phyloP scores from a whole-genome alignment of 1,284 basidiomycete genomes.

The Melampsora americana region DNA sequence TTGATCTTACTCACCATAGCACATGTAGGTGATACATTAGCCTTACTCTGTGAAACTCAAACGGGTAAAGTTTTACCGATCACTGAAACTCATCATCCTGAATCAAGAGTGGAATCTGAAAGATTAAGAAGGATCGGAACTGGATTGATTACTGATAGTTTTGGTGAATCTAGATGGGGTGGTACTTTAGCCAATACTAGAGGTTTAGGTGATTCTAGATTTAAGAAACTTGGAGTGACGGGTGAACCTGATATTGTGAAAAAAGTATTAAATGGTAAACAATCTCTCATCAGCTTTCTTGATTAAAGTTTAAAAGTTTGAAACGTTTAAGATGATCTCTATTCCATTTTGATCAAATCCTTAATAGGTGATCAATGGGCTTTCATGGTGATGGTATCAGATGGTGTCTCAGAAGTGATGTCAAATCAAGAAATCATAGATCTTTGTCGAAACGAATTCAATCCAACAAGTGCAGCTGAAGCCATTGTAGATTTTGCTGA shows the following conservation, averaged over 20 bases:
- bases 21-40: constrained; percentile 82
- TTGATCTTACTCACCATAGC: constrained; percentile 65
- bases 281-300: no score
- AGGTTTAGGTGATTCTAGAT: constrained; percentile 86
- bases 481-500: constrained; percentile 82
- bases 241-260: constrained; percentile 88
- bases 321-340: no score
- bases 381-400: constrained; percentile 56
- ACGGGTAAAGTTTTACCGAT: constrained; percentile 71
- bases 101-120: constrained; percentile 76
- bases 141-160: constrained; percentile 85
- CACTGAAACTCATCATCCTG: constrained; percentile 89
- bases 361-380: constrained; percentile 46
- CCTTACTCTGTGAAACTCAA: constrained; percentile 72
- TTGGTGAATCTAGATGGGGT: constrained; percentile 89
- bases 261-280: constrained; percentile 69
- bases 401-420: constrained; percentile 83
- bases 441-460: constrained; percentile 69
- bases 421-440: constrained; percentile 92
- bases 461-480: constrained; percentile 73
- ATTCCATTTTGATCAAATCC: not conserved
- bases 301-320: no score
- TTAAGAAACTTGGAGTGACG: constrained; percentile 85
- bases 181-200: constrained; percentile 89
- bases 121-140: constrained; percentile 79